Percentiles rank a stretch among this genome's conserved stretches.
These are phyloP conservation scores for Orbilia blumenaviensis DNA, from an alignment of 2,329 filamentous ascomycete genomes.

Conservation along the genomic window DNA sequence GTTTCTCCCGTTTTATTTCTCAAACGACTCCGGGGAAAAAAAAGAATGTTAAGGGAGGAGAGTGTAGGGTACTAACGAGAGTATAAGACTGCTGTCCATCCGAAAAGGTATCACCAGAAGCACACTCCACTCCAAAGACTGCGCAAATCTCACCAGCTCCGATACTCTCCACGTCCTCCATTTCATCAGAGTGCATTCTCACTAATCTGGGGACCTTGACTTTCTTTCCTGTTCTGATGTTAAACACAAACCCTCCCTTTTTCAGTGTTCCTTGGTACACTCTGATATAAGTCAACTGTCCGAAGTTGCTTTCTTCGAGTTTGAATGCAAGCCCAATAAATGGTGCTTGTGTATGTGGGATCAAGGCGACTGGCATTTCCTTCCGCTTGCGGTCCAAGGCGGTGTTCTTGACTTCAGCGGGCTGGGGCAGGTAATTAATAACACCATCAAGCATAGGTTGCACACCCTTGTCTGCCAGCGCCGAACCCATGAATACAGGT, in stretches of 20 bases:
- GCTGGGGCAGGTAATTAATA: constrained; percentile 94
- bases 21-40: too few species aligned
- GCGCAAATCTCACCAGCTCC: constrained; percentile 98
- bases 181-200: constrained; percentile 99
- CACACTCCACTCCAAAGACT: constrained; percentile 97
- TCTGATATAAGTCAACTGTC: constrained; percentile 96
- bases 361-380: constrained; percentile 83
- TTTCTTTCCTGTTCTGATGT: constrained; percentile 93
- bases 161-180: constrained; percentile 94
- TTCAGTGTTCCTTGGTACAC: constrained; percentile 93
- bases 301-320: constrained; percentile 98
- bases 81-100: constrained; percentile 90
- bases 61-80: constrained; percentile 67
- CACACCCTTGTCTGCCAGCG: constrained; percentile 90
- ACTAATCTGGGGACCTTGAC: constrained; percentile 97
- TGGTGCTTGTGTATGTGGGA: constrained; percentile 91
- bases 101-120: constrained; percentile 97
- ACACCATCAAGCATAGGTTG: constrained; percentile 97
- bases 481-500: constrained; percentile 95
- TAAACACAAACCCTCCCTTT: constrained; percentile 91
- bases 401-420: constrained; percentile 84
- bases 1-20: too few species aligned
- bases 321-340: constrained; percentile 98
- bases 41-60: constrained; percentile 45
- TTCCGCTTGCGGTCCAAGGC: constrained; percentile 82